Base-by-base conservation (phyloP, 345 rosid species). In the Arabidopsis suecica region DNA sequence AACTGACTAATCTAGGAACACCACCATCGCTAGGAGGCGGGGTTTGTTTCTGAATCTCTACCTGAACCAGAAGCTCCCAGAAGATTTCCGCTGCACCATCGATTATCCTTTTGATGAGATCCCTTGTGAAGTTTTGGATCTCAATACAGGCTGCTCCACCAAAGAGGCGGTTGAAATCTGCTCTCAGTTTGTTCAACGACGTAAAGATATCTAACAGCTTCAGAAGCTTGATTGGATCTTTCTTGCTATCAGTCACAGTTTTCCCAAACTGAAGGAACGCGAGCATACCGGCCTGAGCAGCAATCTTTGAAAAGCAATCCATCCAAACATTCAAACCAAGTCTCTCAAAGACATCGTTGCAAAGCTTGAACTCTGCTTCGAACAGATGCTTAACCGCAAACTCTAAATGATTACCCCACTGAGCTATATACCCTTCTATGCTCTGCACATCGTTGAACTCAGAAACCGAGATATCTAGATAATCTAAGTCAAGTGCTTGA, bases 331-430 rank as follows among this genome's bases (percentile, higher is more conserved):
- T 96, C 68, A 71, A 37, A 23, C 98, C 97, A 23, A 88, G 66
- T 79, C 89, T 87, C 84, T 96, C 99, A 77, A 96, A 96, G 32
- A 96, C 98, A 77, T 96, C 98, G 38, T 83, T 91, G 58, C 99
- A 93, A 62, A 96, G 93, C 78, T 87, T 89, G 80, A 85, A 93
- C 78, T 96, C 99, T 1, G 94, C 99, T 82, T 96, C 99, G 42
- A 96, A 89, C 81, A 96, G 80, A 84, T 93, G 97, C 82, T 96
- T 96, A 59, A 96, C 99, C 0, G 99, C 99, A 84, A 96, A 96
- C 86, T 93, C 99, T 80, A 96, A 83, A 91, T 96, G 98, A 71
- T 77, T 91, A 28, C 98, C 98, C 99, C 99, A 96, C 67, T 88
- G 93, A 8, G 86, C 88, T 40, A 96, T 88, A 69, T 91, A 88